phyloP scores from a whole-genome alignment of 768 basidiomycete genomes.

The Phlegmacium glaucopus region DNA sequence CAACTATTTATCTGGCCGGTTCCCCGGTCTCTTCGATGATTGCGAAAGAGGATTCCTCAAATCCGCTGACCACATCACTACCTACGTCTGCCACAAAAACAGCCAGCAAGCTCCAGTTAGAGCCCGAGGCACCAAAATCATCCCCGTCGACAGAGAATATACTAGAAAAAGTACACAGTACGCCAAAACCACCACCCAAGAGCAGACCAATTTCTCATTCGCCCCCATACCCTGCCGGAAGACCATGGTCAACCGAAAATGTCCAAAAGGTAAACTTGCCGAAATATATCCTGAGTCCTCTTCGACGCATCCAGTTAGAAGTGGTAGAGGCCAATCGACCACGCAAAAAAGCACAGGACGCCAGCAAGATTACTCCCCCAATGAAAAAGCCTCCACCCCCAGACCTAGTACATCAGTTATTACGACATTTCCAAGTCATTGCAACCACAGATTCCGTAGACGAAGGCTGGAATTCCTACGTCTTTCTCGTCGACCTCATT shows the following conservation, averaged over 20 bases:
- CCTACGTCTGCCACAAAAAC: no score
- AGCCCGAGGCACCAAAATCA: no score
- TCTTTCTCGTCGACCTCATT: conserved; percentile 29
- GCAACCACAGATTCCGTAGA: conserved; percentile 20
- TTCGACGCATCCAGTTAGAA: neutral
- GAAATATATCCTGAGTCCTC: conserved; percentile 3
- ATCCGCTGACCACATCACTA: no score
- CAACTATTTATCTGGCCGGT: neutral
- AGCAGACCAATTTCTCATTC: neutral
- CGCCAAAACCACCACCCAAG: neutral
- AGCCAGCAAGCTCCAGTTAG: no score
- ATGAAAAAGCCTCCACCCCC: conserved; percentile 8
- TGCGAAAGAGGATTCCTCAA: no score
- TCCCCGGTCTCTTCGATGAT: no score
- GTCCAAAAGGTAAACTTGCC: conserved; percentile 15
- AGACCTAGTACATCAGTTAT: conserved; percentile 5
- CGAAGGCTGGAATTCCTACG: conserved; percentile 42
- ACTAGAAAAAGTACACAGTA: no score
- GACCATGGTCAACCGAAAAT: conserved; percentile 18
- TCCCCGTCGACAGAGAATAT: no score
- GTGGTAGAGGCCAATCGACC: neutral
- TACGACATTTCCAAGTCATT: conserved; percentile 13
- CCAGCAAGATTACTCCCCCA: conserved; percentile 3
- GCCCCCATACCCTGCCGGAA: conserved; percentile 23
- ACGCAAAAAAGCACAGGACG: neutral